Percentiles rank a stretch among this genome's conserved stretches.
Evolutionary conservation across 108 stramenopile species (phyloP).

Genomic region (Nannochloropsis gaditana): DNA sequence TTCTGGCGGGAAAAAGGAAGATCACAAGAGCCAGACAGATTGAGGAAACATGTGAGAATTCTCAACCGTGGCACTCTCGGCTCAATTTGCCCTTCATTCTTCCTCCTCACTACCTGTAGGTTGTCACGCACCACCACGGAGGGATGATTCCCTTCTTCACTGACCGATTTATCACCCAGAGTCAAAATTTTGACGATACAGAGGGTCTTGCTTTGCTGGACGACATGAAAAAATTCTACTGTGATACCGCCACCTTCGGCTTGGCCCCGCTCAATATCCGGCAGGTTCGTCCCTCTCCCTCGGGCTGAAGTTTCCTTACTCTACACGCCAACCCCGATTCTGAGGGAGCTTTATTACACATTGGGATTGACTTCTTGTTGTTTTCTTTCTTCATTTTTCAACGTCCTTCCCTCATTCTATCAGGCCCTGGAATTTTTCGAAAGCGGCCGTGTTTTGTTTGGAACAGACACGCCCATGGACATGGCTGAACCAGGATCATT

Average conservation of each 20-base stretch:
- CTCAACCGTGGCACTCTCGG: too few relatives aligned
- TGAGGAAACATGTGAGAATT: too few relatives aligned
- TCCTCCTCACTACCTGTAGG: slow-evolving; percentile 22
- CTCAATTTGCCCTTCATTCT: not conserved
- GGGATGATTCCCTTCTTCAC: slow-evolving; percentile 52
- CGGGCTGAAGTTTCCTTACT: not conserved
- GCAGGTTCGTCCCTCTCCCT: slow-evolving; percentile 18
- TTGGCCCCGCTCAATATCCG: slow-evolving; percentile 30
- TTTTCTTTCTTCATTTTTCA: not conserved
- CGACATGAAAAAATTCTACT: slow-evolving; percentile 47
- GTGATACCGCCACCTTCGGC: slow-evolving; percentile 51
- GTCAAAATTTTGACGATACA: slow-evolving; percentile 42
- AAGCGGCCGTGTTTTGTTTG: slow-evolving; percentile 35
- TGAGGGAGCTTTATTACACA: not conserved
- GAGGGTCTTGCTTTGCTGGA: not conserved
- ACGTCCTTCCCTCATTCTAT: not conserved
- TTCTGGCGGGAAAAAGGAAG: too few relatives aligned
- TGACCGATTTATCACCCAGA: slow-evolving; percentile 46
- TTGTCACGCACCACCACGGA: slow-evolving; percentile 48
- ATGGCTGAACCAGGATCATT: slow-evolving; percentile 38
- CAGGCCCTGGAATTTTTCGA: slow-evolving; percentile 48
- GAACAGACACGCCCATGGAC: slow-evolving; percentile 52
- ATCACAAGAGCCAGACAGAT: too few relatives aligned
- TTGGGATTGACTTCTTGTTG: not conserved
- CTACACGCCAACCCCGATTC: not conserved